Conservation (phyloP, 2,329 filamentous ascomycete species). For the Cladosporium sp. region DNA sequence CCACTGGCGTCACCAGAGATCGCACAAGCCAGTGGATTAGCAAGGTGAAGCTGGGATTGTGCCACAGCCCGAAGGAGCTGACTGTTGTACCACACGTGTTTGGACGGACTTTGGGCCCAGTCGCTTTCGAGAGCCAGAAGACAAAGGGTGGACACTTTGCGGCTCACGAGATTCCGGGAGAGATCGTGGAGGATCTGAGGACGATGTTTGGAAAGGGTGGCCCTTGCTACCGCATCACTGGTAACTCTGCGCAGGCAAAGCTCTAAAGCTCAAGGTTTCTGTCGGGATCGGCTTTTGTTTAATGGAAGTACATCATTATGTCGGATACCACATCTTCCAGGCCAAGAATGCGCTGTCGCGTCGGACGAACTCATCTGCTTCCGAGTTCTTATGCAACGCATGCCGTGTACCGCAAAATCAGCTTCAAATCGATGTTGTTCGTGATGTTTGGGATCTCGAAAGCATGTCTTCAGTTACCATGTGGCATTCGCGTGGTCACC, state of each 20-base stretch:
- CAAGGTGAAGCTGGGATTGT: conserved; percentile 53
- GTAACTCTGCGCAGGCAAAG: not conserved
- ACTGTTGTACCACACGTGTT: conserved; percentile 55
- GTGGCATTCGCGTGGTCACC: not conserved
- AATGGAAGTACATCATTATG: not conserved
- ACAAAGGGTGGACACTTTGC: conserved; percentile 59
- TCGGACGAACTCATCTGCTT: not conserved
- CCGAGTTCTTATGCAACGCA: not conserved
- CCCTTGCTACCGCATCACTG: conserved; percentile 25
- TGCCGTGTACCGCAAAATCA: not conserved
- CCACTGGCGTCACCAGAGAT: conserved; percentile 33
- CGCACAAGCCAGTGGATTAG: conserved; percentile 45
- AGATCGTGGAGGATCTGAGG: conserved; percentile 52
- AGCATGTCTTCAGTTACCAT: not conserved
- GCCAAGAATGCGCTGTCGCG: not conserved
- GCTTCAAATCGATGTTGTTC: not conserved
- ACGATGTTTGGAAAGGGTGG: conserved; percentile 56
- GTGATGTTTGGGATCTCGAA: not conserved
- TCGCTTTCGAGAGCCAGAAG: conserved; percentile 58
- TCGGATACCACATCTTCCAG: not conserved
- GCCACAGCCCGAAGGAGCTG: conserved; percentile 61
- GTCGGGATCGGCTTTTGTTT: not conserved
- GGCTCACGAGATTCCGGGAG: conserved; percentile 56
- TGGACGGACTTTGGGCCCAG: conserved; percentile 57
- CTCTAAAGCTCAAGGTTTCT: not conserved